Conservation (phyloP, 2,329 filamentous ascomycete genomes). For the Incumbomyces lentus region DNA sequence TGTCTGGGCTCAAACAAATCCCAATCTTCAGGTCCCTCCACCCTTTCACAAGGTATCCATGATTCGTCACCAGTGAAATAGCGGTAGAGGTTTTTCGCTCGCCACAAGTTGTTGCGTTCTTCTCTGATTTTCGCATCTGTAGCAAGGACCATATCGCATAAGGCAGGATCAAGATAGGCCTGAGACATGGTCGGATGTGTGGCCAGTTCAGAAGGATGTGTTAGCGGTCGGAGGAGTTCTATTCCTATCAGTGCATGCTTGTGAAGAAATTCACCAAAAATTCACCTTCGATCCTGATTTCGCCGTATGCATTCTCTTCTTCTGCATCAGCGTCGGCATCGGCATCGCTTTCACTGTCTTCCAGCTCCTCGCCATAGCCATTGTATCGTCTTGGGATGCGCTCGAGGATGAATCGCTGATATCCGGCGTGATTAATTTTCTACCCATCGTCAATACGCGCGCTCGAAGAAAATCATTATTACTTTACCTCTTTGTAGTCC, state of each 20-base stretch:
- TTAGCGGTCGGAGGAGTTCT: slow-evolving; percentile 53
- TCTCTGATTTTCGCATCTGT: slow-evolving; percentile 48
- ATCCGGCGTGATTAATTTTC: slow-evolving; percentile 53
- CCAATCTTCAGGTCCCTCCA: slow-evolving; percentile 42
- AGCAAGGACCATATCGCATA: slow-evolving; percentile 47
- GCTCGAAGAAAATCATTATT: background rate
- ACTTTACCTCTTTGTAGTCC: slow-evolving; percentile 45
- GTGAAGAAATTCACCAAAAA: slow-evolving; percentile 4
- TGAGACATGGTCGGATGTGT: slow-evolving; percentile 49
- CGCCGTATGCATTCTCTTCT: slow-evolving; percentile 52
- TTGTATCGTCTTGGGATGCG: slow-evolving; percentile 51
- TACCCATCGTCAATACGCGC: slow-evolving; percentile 22
- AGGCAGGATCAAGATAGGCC: slow-evolving; percentile 48
- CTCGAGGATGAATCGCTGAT: slow-evolving; percentile 48
- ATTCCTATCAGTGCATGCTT: slow-evolving; percentile 5
- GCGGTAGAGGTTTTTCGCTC: slow-evolving; percentile 47
- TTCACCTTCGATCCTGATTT: slow-evolving; percentile 47
- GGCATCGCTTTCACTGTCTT: slow-evolving; percentile 47
- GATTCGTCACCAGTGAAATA: slow-evolving; percentile 50
- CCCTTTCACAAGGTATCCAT: slow-evolving; percentile 47
- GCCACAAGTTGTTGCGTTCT: slow-evolving; percentile 46
- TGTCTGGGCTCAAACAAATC: slow-evolving; percentile 34
- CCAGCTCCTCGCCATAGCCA: slow-evolving; percentile 53
- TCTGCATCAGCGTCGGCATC: slow-evolving; percentile 48
- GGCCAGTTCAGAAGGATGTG: slow-evolving; percentile 50